Base-by-base conservation (phyloP, 2,329 filamentous ascomycete genomes). In the Fusarium decemcellulare region DNA sequence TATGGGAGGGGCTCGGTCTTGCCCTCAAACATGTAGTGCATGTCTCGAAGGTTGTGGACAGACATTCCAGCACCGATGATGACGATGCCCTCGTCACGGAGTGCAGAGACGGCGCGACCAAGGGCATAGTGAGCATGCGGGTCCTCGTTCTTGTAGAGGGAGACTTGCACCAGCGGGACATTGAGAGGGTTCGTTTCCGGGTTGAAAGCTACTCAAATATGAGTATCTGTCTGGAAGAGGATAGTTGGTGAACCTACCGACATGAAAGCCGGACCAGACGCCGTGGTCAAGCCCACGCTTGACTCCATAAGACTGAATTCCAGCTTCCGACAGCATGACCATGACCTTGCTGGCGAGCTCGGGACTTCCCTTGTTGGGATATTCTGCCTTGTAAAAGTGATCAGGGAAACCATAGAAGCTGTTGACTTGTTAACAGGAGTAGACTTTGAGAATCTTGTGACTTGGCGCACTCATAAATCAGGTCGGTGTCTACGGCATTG, bases 61-160 rank as follows among this genome's bases (percentile, higher is more conserved):
- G 91, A 90, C 91, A 94, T 93, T 11, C 92, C 92, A 1, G 91
- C 91, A 27, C 87, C 88, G 47, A 94, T 87, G 63, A 94, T 89
- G 51, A 91, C 83, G 54, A 93, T 84, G 16, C 88, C 88, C 57
- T 92, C 86, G 15, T 92, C 88, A 15, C 92, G 87, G 2, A 94
- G 84, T n/a, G 84, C 79, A 9, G 88, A 81, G 3, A 94, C 82
- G 2, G 92, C 91, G 61, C 87, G 84, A 2, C 92, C 92, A 2
- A 94, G 86, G 4, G 82, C 83, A 78, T 91, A 92, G 76, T 94
- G 92, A 74, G 87, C 84, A 63, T 87, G 83, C 0, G 90, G 87
- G 62, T 92, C 87, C 68, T 92, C 89, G 50, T 82, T 87, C 60
- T 86, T 81, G 77, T 91, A 93, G 11, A 94, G 83, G 3, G 90